Percentiles rank a stretch among this genome's conserved stretches.
Conservation (phyloP, 805 yeast genomes). For the Lipomyces starkeyi region DNA sequence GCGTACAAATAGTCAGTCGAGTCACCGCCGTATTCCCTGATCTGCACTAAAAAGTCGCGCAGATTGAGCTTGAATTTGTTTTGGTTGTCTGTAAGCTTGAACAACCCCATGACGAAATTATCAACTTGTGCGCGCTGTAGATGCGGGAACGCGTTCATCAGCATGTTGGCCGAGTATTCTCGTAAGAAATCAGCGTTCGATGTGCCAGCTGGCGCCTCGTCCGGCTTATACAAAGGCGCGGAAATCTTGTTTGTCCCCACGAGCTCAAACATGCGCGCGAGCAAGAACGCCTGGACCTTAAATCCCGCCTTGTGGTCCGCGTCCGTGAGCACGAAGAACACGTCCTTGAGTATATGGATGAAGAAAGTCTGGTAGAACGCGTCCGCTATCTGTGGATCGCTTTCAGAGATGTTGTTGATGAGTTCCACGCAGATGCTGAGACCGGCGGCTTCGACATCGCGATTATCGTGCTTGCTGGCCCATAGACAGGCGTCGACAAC, state of each 20-base stretch:
- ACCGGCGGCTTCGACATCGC: slow-evolving; percentile 95
- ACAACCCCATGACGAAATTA: slow-evolving; percentile 77
- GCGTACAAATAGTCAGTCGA: slow-evolving; percentile 93
- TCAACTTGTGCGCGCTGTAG: slow-evolving; percentile 81
- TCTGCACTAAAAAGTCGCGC: slow-evolving; percentile 95
- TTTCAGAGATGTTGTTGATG: slow-evolving; percentile 78
- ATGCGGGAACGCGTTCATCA: slow-evolving; percentile 90
- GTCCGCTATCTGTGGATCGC: slow-evolving; percentile 76
- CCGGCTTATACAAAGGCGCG: slow-evolving; percentile 79
- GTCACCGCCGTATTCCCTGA: slow-evolving; percentile 94
- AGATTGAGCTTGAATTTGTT: slow-evolving; percentile 78
- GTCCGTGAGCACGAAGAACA: slow-evolving; percentile 91
- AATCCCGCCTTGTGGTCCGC: slow-evolving; percentile 98
- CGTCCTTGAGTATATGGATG: slow-evolving; percentile 87
- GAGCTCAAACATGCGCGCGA: slow-evolving; percentile 81
- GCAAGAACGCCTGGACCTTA: slow-evolving; percentile 80
- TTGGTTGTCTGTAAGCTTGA: slow-evolving; percentile 71
- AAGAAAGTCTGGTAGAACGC: slow-evolving; percentile 89
- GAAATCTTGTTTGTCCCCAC: slow-evolving; percentile 77
- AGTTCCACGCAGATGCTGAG: slow-evolving; percentile 82
- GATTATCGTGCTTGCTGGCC: slow-evolving; percentile 97
- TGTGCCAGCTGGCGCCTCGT: slow-evolving; percentile 84
- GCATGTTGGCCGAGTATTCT: slow-evolving; percentile 80
- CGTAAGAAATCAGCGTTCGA: slow-evolving; percentile 77
- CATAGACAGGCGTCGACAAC: slow-evolving; percentile 93